These are phyloP conservation scores for Lactarius pseudohatsudake DNA, from an alignment of 768 basidiomycete species.

Conservation along the genomic window DNA sequence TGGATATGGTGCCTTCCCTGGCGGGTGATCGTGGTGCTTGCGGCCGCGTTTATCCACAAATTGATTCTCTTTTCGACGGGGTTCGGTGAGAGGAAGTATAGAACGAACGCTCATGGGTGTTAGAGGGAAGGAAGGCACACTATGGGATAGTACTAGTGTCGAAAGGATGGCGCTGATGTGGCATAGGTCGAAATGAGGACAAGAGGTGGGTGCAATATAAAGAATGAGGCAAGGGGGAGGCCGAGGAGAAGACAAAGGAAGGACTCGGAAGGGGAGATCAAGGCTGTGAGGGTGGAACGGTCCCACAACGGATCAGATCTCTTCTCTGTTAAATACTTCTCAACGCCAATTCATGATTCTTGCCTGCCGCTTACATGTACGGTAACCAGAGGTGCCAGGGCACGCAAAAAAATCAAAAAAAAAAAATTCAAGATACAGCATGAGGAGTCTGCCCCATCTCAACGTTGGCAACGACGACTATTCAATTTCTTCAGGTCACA, in stretches of 20 bases:
- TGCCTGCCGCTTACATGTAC: conserved; percentile 41
- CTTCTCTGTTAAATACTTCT: not conserved
- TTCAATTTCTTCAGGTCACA: conserved; percentile 47
- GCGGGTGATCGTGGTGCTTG: conserved; percentile 64
- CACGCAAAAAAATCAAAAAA: conserved; percentile 39
- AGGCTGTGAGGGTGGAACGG: not conserved
- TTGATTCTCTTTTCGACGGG: conserved; percentile 49
- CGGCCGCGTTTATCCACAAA: conserved; percentile 62
- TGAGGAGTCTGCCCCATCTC: conserved; percentile 40
- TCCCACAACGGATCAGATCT: not conserved
- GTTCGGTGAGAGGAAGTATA: conserved; percentile 11
- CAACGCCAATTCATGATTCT: not conserved
- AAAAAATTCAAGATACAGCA: conserved; percentile 30
- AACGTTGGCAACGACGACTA: not conserved
- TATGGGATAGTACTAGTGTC: not conserved
- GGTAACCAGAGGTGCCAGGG: conserved; percentile 41
- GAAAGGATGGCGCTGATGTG: conserved; percentile 2
- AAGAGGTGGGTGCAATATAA: not conserved
- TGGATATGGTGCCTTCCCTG: conserved; percentile 80
- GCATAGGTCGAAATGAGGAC: conserved; percentile 14
- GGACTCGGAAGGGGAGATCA: not conserved
- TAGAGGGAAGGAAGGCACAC: not conserved
- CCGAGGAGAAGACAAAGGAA: not conserved
- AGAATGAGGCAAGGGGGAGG: not conserved
- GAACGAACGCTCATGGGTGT: conserved; percentile 19